Conservation (phyloP, 1,284 basidiomycete species). For the Pterula multifida region DNA sequence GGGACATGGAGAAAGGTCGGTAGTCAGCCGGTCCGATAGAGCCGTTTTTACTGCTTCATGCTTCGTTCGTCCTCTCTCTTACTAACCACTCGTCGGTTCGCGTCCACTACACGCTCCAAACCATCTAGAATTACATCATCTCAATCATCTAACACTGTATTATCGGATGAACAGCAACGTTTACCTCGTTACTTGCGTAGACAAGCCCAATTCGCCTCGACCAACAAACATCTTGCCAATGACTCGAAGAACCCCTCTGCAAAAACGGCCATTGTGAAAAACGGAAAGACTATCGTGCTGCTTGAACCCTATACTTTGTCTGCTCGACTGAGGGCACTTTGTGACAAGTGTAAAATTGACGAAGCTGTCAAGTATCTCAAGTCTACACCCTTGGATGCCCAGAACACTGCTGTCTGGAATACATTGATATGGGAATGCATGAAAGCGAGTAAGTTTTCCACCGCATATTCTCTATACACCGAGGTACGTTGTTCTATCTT, state of each 20-base stretch:
- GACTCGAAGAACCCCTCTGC: not conserved
- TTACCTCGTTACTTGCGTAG: not conserved
- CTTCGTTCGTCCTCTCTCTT: not conserved
- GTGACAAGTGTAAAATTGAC: slow-evolving; percentile 38
- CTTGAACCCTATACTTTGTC: slow-evolving; percentile 53
- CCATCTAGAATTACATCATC: not conserved
- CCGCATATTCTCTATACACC: slow-evolving; percentile 46
- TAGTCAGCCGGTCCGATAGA: too few species aligned
- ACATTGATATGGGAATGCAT: slow-evolving; percentile 53
- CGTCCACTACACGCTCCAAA: not conserved
- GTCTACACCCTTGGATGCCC: slow-evolving; percentile 51
- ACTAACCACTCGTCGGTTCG: not conserved
- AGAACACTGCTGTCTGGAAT: slow-evolving; percentile 65
- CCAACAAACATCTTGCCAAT: not conserved
- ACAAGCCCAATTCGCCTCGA: not conserved
- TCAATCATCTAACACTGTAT: not conserved
- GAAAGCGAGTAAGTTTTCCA: slow-evolving; percentile 38
- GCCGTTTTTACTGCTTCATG: not conserved
- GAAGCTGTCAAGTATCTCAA: slow-evolving; percentile 51
- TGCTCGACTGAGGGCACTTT: slow-evolving; percentile 40
- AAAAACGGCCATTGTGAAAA: not conserved
- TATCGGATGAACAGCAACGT: not conserved
- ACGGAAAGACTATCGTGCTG: slow-evolving; percentile 12
- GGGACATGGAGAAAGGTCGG: too few species aligned
- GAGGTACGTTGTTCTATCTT: slow-evolving; percentile 39